Evolutionary conservation across 257 asterid genomes (phyloP).

Genomic region (Penstemon newberryi): DNA sequence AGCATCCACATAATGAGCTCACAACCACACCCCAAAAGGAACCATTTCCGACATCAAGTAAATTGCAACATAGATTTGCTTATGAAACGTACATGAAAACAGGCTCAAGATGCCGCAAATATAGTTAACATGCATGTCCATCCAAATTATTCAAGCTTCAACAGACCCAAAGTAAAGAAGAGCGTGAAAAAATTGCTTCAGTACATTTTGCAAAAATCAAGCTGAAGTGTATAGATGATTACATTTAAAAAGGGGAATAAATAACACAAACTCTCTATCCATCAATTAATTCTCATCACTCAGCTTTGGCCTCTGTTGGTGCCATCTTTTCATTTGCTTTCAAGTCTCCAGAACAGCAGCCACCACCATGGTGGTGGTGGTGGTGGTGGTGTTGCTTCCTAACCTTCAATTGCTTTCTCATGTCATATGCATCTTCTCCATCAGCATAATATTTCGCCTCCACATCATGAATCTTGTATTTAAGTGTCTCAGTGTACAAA

Average conservation of each 20-base stretch:
- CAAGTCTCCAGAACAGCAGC: constrained; percentile 75
- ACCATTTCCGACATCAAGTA: too few relatives aligned
- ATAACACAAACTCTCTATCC: constrained; percentile 21
- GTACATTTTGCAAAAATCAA: background rate
- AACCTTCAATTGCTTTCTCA: constrained; percentile 89
- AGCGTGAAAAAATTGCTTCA: too few relatives aligned
- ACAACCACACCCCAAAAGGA: too few relatives aligned
- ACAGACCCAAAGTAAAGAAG: too few relatives aligned
- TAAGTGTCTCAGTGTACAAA: constrained; percentile 80
- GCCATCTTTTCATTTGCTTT: constrained; percentile 48
- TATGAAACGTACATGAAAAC: too few relatives aligned
- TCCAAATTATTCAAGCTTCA: too few relatives aligned
- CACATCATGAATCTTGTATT: constrained; percentile 86
- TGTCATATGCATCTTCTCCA: constrained; percentile 99
- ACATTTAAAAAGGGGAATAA: constrained; percentile 20
- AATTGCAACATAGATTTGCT: too few relatives aligned
- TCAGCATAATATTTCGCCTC: constrained; percentile 98
- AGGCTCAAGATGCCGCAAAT: too few relatives aligned
- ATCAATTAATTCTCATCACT: constrained; percentile 18
- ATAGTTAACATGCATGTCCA: too few relatives aligned
- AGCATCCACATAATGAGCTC: too few relatives aligned
- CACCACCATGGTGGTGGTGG: constrained; percentile 81
- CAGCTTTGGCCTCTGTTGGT: constrained; percentile 45
- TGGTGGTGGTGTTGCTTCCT: constrained; percentile 73
- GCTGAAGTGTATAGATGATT: background rate